A percentile compares a stretch with the other conserved stretches of the same genome.
Conservation (phyloP, 2,329 filamentous ascomycete species). For the Aschersonia sp. region DNA sequence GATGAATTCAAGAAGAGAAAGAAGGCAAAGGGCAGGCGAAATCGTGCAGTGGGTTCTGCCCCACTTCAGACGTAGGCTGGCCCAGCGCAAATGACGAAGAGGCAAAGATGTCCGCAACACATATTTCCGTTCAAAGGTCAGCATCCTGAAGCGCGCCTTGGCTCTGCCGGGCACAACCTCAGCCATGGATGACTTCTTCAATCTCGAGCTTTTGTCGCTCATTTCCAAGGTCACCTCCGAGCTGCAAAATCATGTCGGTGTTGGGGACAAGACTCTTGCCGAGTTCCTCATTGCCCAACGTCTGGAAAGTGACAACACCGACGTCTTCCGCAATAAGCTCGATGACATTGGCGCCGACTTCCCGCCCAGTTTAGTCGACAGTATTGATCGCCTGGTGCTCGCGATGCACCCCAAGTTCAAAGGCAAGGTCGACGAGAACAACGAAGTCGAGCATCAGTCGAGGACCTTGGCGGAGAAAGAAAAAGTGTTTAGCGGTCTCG, state of each 20-base stretch:
- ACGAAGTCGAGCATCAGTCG: constrained; percentile 24
- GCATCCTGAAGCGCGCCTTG: too few species aligned
- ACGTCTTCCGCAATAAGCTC: constrained; percentile 64
- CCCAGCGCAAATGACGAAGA: too few species aligned
- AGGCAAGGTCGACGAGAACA: constrained; percentile 26
- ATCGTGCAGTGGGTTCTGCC: too few species aligned
- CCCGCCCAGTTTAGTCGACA: constrained; percentile 74
- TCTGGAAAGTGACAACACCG: constrained; percentile 52
- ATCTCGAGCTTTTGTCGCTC: constrained; percentile 83
- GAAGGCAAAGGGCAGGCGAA: too few species aligned
- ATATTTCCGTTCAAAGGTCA: too few species aligned
- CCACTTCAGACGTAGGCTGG: too few species aligned
- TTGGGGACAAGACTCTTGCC: constrained; percentile 86
- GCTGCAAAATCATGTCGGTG: constrained; percentile 82
- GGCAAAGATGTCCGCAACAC: too few species aligned
- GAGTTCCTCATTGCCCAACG: constrained; percentile 94
- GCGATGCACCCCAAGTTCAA: constrained; percentile 90
- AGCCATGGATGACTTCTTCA: constrained; percentile 76
- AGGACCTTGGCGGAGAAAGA: constrained; percentile 55
- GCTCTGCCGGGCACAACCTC: background rate
- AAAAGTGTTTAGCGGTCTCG: constrained; percentile 78
- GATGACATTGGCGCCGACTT: constrained; percentile 68
- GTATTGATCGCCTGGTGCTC: constrained; percentile 73
- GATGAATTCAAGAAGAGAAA: too few species aligned
- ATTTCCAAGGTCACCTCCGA: constrained; percentile 91